These are phyloP conservation scores for Talaromyces sp. DNA, from an alignment of 2,329 filamentous ascomycete species.

Conservation along the genomic window DNA sequence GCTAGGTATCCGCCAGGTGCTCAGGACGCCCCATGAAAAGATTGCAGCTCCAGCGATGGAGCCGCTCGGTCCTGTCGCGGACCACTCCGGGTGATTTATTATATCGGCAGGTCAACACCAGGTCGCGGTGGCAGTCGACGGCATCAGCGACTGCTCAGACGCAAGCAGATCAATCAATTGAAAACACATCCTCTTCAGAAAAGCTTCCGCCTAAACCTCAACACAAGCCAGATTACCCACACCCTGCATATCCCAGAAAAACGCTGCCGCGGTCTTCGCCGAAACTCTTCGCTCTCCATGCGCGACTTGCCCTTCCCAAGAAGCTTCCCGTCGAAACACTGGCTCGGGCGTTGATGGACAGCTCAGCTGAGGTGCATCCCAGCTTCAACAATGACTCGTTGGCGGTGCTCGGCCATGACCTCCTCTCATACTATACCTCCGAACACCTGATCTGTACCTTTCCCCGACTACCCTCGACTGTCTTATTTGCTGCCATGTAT, in stretches of 20 bases:
- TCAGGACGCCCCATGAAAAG: conserved; percentile 42
- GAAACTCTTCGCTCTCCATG: conserved; percentile 88
- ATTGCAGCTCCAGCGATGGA: conserved; percentile 47
- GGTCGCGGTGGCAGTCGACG: conserved; percentile 38
- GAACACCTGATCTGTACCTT: conserved; percentile 86
- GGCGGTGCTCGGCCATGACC: conserved; percentile 70
- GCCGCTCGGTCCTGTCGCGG: conserved; percentile 44
- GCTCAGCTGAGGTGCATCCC: conserved; percentile 71
- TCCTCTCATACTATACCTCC: conserved; percentile 82
- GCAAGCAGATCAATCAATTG: conserved; percentile 21
- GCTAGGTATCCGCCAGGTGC: conserved; percentile 7
- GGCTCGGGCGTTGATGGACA: conserved; percentile 76
- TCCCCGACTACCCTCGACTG: conserved; percentile 81
- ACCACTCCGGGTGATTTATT: conserved; percentile 35
- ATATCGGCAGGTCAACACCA: conserved; percentile 30
- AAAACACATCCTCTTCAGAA: conserved; percentile 18
- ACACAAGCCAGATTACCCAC: neutral
- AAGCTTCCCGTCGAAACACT: conserved; percentile 81
- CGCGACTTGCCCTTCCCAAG: conserved; percentile 73
- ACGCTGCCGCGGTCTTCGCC: conserved; percentile 64
- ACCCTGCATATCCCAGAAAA: conserved; percentile 28
- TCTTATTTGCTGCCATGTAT: conserved; percentile 78
- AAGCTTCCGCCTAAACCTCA: conserved; percentile 26
- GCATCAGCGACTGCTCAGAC: conserved; percentile 24
- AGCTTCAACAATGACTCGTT: conserved; percentile 87